Evolutionary conservation across 2,329 filamentous ascomycete species (phyloP).

Genomic region (Sporothrix curviconia): DNA sequence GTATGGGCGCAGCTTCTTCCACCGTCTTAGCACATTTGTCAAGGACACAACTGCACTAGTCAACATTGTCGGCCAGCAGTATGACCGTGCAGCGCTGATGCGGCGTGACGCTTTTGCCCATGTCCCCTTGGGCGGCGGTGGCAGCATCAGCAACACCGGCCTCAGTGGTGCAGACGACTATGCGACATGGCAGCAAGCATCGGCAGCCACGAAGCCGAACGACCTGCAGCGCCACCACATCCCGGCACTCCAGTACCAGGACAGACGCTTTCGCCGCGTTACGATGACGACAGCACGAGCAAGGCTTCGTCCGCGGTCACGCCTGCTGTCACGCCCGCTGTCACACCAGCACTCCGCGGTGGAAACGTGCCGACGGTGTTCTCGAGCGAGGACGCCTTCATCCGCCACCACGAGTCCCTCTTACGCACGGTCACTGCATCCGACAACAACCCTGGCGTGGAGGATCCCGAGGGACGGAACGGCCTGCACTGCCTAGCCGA

Average conservation of each 20-base stretch:
- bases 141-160: background rate
- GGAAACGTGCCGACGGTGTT: slow-evolving; percentile 17
- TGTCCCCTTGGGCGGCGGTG: slow-evolving; percentile 19
- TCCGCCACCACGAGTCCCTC: slow-evolving; percentile 30
- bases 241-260: background rate
- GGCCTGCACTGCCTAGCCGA: slow-evolving; percentile 53
- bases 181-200: background rate
- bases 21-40: slow-evolving; percentile 33
- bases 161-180: background rate
- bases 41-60: slow-evolving; percentile 25
- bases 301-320: slow-evolving; percentile 7
- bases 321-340: background rate
- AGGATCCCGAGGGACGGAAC: slow-evolving; percentile 46
- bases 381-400: slow-evolving; percentile 22
- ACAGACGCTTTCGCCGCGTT: slow-evolving; percentile 13
- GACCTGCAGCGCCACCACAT: slow-evolving; percentile 1
- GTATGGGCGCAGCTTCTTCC: slow-evolving; percentile 49
- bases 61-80: slow-evolving; percentile 31
- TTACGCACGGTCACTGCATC: slow-evolving; percentile 32
- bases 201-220: background rate
- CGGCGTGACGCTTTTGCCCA: slow-evolving; percentile 46
- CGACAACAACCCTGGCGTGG: slow-evolving; percentile 27
- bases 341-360: slow-evolving; percentile 8
- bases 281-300: slow-evolving; percentile 15
- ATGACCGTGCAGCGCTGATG: slow-evolving; percentile 27